Evolutionary conservation across 495 filamentous ascomycete genomes (phyloP), one percentile per base, ranked within the genome.

Genomic region (Paragyromitra xinjiangensis): DNA sequence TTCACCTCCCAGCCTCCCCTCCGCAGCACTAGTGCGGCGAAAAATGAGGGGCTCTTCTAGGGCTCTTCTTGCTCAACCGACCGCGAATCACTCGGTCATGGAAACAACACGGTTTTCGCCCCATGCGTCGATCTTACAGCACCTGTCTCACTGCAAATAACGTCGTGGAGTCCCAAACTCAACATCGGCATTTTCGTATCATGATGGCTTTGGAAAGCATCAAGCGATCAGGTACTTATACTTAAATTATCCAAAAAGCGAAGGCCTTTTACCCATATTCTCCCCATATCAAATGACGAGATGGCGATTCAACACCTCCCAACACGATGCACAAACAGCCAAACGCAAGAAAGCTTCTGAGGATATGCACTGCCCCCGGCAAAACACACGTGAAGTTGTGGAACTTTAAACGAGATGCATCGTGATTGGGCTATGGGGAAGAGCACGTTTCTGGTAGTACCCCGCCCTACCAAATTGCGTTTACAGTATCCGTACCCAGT

Each of bases 1-100:
- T 29, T 64, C 59, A 58, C 67, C 71, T 77, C 48, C 37, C 64
- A 70, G 39, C 73, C 55, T 58, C 42, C 55, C 26, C 55, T 71
- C 56, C 44, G 71, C 69, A 78, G 74, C 67, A 37, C 68, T 78
- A 78, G 73, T 61, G 77, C 74, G 75, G 61, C 59, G 67, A 58
- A 71, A 71, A 62, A 75, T 63, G 77, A 78, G 77, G 77, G 77
- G 77, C 77, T 78, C 77, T 78, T 78, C 50, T 78, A 44, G 73
- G 74, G 74, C 55, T 71, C 61, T 65, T 72, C 56, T 37, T 34
- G 1, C 44, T 75, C 53, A 71, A 73, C 69, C 71, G 34, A 51
- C 56, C 48, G 62, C 65, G 56, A 75, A 69, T 62, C 59, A 58
- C 69, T 71, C 73, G 75, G 68, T 58, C 51, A 58, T 65, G 22